Evolutionary conservation across 768 basidiomycete species (phyloP), one percentile per base, ranked within the genome.

Genomic region (Hericium rajendrae): DNA sequence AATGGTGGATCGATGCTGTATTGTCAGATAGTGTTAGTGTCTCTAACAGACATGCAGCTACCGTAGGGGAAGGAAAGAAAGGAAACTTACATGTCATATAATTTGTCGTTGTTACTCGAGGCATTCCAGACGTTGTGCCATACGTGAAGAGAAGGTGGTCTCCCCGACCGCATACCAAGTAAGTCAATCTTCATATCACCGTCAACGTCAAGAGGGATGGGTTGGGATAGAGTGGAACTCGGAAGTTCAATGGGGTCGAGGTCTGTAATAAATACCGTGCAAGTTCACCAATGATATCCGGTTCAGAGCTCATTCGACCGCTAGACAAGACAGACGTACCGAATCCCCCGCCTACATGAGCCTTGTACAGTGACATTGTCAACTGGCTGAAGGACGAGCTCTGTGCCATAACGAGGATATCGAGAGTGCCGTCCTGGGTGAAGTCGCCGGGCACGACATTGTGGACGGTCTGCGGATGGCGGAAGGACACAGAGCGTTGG

Each of bases 391-490:
- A 74, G 46, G 64, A 73, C 52, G 67, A 69, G 60, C 78, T 76
- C 56, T 83, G 75, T 46, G 85, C 82, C 89, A 97, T 93, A 49
- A 98, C 82, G 1, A 98, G 81, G 1, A 97, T 67, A 70, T 98
- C 97, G 4, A 98, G 78, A 64, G 82, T 85, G 32, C 97, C 97
- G 57, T 93, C 88, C 66, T 93, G 88, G 24, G 94, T 88, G 66
- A 88, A 97, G 72, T 99, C 97, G 20, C 90, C 91, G 0, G 94
- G 94, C 10, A 98, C 81, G 53, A 94, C 85, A 66, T 97, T 97
- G 59, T 81, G 72, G 20, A 97, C 76, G 32, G 74, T 76, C 26
- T 68, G 61, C 6, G 79, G 70, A 71, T 89, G 85, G 53, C 70
- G 75, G 63, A 89, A 76, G 6, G 78, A 70, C 6, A 73, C 68